Evolutionary conservation across 2,329 filamentous ascomycete species (phyloP).

Genomic region (Fusarium newnesense): DNA sequence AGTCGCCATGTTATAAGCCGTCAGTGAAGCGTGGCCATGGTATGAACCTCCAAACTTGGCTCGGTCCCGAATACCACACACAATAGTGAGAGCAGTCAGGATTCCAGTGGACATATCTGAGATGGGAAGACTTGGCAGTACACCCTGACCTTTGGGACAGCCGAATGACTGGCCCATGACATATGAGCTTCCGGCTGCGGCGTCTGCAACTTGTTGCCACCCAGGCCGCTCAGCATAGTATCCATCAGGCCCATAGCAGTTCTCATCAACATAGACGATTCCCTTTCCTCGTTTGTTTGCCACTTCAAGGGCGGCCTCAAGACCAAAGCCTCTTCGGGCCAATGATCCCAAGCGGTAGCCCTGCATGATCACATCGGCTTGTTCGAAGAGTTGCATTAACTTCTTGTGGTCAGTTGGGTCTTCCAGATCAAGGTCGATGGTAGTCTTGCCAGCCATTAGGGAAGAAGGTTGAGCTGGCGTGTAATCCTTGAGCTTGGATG

Average conservation of each 20-base stretch:
- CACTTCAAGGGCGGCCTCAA: neutral
- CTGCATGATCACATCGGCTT: neutral
- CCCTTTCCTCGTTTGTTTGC: slow-evolving; percentile 57
- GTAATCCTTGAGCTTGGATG: neutral
- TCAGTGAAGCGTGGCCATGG: neutral
- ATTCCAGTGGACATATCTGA: neutral
- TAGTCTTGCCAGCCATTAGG: neutral
- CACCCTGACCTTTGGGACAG: neutral
- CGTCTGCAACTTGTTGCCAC: slow-evolving; percentile 74
- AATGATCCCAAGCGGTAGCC: neutral
- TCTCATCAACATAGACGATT: slow-evolving; percentile 73
- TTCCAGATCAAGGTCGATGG: neutral
- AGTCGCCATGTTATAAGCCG: neutral
- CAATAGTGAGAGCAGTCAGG: neutral
- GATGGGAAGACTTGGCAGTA: neutral
- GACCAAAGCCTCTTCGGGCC: neutral
- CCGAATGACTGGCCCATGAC: neutral
- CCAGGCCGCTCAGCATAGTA: slow-evolving; percentile 69
- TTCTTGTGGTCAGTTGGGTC: neutral
- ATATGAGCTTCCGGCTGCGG: neutral
- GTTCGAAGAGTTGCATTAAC: neutral
- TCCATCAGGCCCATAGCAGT: slow-evolving; percentile 69
- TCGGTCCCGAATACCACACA: neutral
- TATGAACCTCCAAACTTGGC: neutral
- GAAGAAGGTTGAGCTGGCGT: neutral